Percentiles rank a stretch among this genome's conserved stretches.
Evolutionary conservation across 2,329 filamentous ascomycete genomes (phyloP).

Genomic region (Ramichloridium luteum): DNA sequence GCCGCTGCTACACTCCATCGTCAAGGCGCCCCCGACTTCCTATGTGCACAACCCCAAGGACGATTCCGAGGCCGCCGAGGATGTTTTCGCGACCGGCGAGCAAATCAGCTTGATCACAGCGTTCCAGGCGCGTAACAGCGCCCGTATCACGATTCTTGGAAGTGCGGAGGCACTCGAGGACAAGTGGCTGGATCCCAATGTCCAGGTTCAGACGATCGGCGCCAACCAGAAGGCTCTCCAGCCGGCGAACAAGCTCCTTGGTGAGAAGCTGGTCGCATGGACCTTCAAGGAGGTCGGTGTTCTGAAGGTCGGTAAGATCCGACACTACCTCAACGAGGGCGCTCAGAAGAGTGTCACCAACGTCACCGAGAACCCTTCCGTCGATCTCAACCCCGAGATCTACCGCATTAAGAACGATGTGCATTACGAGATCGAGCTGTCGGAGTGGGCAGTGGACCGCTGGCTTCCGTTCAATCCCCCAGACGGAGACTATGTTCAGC

Average conservation of each 20-base stretch:
- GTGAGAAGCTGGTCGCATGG: slow-evolving; percentile 79
- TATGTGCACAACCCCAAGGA: slow-evolving; percentile 95
- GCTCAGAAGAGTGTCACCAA: slow-evolving; percentile 30
- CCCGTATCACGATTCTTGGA: slow-evolving; percentile 74
- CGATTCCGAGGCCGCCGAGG: slow-evolving; percentile 56
- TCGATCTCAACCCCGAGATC: slow-evolving; percentile 62
- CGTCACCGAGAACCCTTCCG: slow-evolving; percentile 19
- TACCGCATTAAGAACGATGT: slow-evolving; percentile 97
- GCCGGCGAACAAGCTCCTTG: slow-evolving; percentile 74
- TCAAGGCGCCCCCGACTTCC: slow-evolving; percentile 70
- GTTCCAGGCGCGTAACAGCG: slow-evolving; percentile 86
- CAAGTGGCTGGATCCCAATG: slow-evolving; percentile 74
- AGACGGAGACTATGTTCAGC: slow-evolving; percentile 62
- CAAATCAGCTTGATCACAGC: slow-evolving; percentile 75
- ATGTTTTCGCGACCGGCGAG: slow-evolving; percentile 70
- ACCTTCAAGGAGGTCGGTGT: slow-evolving; percentile 91
- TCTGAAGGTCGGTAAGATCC: slow-evolving; percentile 66
- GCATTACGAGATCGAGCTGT: slow-evolving; percentile 75
- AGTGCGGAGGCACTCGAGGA: slow-evolving; percentile 79
- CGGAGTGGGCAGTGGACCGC: slow-evolving; percentile 65
- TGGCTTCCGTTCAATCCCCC: slow-evolving; percentile 64
- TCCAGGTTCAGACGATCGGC: slow-evolving; percentile 40
- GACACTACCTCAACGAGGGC: slow-evolving; percentile 56
- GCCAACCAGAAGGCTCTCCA: slow-evolving; percentile 43
- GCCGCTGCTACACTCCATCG: slow-evolving; percentile 65